Conservation (phyloP, 2,329 filamentous ascomycete genomes). For the Aulographum hederae region DNA sequence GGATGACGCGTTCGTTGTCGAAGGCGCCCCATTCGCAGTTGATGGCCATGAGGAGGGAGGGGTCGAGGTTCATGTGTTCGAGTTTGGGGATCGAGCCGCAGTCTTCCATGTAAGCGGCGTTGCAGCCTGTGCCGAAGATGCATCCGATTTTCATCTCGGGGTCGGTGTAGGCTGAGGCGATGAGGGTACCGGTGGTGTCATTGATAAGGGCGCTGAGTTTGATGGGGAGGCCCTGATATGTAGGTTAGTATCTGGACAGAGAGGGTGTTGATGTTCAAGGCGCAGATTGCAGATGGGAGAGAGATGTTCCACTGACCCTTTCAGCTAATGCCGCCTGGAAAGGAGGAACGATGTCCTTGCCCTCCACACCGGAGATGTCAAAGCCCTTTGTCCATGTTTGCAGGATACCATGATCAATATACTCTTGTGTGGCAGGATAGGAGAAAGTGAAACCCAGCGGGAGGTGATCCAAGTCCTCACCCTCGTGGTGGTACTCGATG, state of each 20-base stretch:
- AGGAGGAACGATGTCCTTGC: conserved; percentile 75
- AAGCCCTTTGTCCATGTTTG: conserved; percentile 98
- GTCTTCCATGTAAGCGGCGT: conserved; percentile 95
- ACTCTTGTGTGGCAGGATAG: conserved; percentile 83
- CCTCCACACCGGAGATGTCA: conserved; percentile 83
- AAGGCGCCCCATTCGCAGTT: conserved; percentile 98
- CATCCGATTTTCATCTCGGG: conserved; percentile 83
- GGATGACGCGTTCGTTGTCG: conserved; percentile 80
- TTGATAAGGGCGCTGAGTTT: conserved; percentile 89
- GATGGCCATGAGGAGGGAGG: conserved; percentile 78
- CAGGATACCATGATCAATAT: conserved; percentile 80
- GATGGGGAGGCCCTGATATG: conserved; percentile 59
- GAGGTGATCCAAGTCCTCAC: conserved; percentile 42
- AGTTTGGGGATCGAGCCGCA: conserved; percentile 86
- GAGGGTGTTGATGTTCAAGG: too few relatives aligned
- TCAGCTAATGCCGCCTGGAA: conserved; percentile 63
- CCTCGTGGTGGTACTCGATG: conserved; percentile 67
- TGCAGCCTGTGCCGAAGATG: conserved; percentile 97
- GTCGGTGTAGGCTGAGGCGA: conserved; percentile 95
- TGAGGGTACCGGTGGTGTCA: conserved; percentile 91
- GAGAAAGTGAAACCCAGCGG: conserved; percentile 94
- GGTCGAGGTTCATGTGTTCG: conserved; percentile 71
- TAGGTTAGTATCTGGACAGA: conserved; percentile 9
- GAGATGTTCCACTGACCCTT: conserved; percentile 30
- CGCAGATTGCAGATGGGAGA: background rate